phyloP scores from a whole-genome alignment of 345 rosid genomes.

The Dipteronia sinensis region DNA sequence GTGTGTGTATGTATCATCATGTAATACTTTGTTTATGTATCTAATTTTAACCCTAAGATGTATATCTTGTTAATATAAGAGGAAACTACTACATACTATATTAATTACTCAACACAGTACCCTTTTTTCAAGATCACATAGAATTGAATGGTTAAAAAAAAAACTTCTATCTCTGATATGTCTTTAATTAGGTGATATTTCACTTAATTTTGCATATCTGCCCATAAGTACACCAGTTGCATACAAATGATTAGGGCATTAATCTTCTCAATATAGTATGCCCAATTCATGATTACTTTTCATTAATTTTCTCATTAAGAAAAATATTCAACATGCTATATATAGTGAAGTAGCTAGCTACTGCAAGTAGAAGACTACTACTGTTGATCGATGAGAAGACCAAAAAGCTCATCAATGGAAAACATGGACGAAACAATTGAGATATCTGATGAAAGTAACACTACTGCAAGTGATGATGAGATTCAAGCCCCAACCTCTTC shows the following conservation, averaged over 20 bases:
- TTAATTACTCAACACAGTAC: background rate
- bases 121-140: background rate
- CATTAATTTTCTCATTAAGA: background rate
- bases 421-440: conserved; percentile 26
- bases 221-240: background rate
- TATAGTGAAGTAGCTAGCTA: background rate
- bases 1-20: background rate
- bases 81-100: background rate
- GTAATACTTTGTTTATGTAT: background rate
- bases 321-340: background rate
- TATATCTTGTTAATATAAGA: too few species aligned
- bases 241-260: background rate
- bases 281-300: background rate
- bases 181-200: background rate
- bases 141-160: background rate
- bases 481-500: conserved; percentile 19
- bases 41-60: background rate
- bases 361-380: too few species aligned
- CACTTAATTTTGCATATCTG: too few species aligned
- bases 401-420: background rate
- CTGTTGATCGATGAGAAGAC: too few species aligned
- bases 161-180: background rate
- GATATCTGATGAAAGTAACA: conserved; percentile 33
- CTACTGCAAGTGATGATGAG: conserved; percentile 6
- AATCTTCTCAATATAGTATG: background rate